Evolutionary conservation across 2,329 filamentous ascomycete species (phyloP).

Genomic region (Mariannaea elegans): DNA sequence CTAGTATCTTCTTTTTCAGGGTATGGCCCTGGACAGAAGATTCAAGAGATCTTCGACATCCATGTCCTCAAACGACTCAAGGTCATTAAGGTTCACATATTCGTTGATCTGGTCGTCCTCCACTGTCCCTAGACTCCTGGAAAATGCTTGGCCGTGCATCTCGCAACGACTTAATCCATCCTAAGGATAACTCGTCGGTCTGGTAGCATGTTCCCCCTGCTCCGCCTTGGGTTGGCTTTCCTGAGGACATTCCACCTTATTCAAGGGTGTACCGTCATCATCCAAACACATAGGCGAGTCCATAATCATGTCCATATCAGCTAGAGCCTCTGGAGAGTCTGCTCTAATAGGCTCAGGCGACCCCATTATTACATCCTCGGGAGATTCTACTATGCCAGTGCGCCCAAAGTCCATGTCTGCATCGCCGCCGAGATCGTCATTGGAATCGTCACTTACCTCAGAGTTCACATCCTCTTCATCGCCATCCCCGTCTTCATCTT

Average conservation of each 20-base stretch:
- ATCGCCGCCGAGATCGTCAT: slow-evolving; percentile 41
- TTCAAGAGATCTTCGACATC: slow-evolving; percentile 40
- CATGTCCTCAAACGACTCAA: slow-evolving; percentile 42
- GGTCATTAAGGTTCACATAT: slow-evolving; percentile 29
- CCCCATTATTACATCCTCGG: slow-evolving; percentile 45
- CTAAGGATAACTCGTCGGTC: slow-evolving; percentile 33
- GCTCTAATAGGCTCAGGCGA: slow-evolving; percentile 42
- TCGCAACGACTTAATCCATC: slow-evolving; percentile 27
- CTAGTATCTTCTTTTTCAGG: slow-evolving; percentile 35
- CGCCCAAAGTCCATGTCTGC: slow-evolving; percentile 39
- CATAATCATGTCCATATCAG: slow-evolving; percentile 28
- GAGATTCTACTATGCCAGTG: slow-evolving; percentile 38
- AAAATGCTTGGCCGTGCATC: slow-evolving; percentile 23
- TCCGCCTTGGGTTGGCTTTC: slow-evolving; percentile 31
- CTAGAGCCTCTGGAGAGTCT: slow-evolving; percentile 33
- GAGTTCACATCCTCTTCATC: slow-evolving; percentile 78
- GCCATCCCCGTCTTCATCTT: slow-evolving; percentile 92
- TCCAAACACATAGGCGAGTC: slow-evolving; percentile 36
- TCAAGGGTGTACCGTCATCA: slow-evolving; percentile 18
- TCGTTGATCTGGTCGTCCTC: slow-evolving; percentile 16
- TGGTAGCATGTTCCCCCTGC: slow-evolving; percentile 32
- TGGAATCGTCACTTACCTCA: slow-evolving; percentile 65
- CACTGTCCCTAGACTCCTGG: slow-evolving; percentile 10
- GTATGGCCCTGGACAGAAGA: slow-evolving; percentile 33
- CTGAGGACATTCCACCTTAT: slow-evolving; percentile 5